Evolutionary conservation across 140 eudicot genomes (phyloP), one percentile per base, ranked within the genome.

Genomic region (Erigeron philadelphicus): DNA sequence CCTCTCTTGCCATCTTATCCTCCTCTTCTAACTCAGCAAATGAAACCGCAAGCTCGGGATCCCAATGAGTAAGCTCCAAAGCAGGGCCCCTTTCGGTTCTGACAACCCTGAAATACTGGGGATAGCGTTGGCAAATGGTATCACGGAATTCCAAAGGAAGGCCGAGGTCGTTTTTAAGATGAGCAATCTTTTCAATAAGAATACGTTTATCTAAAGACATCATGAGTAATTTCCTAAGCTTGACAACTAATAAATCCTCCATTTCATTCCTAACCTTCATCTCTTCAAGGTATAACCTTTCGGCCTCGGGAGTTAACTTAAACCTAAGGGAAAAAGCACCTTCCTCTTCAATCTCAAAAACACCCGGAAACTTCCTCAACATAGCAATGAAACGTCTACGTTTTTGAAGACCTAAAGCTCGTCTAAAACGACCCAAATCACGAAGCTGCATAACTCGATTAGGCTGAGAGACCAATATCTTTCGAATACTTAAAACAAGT

Each of bases 11-110:
- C 38, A 84, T 75, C 8, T 84, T 78, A 10, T 89, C 99, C 64
- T 94, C 97, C 70, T 89, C 97, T 23, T 84, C 88, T 11, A 94
- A 79, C 85, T 94, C 97, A n/a, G 94, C 96, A 61, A 90, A 90
- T 17, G 99, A 85, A n/a, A 89, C 89, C 0, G 99, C 99, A 31
- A 94, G 96, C 54, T 94, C 95, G 50, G 90, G 87, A 62, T 89
- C 99, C 99, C 99, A 94, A 63, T 90, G 95, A 65, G 97, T 87
- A 18, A 94, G 64, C 79, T 94, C 95, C 75, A 94, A 57, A 12
- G 95, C 95, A 0, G 91, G 88, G 12, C 99, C 99, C 49, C 97
- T 80, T 65, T 82, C 97, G 9, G 99, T 94, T 6, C 74, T 7
- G 17, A 94, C 88, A 44, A 94, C 85, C 83, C 61, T 82, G 23